Evolutionary conservation across 371 early-diverging fungal species (phyloP).

Genomic region (Mortierella sp.): DNA sequence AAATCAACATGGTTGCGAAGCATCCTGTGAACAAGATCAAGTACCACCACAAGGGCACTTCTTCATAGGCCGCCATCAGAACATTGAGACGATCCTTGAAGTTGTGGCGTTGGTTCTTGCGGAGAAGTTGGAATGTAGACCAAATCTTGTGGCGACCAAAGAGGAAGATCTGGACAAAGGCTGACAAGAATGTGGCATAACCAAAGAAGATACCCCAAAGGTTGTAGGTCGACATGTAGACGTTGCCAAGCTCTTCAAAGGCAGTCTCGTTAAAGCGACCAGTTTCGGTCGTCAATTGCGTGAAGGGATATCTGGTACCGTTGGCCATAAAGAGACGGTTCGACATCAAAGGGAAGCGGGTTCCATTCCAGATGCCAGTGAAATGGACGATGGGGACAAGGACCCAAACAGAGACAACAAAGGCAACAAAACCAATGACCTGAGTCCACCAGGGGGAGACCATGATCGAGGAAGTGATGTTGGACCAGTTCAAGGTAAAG

Average conservation of each 20-base stretch:
- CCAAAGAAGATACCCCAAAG: constrained; percentile 54
- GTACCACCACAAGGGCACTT: constrained; percentile 54
- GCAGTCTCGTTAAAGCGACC: constrained; percentile 32
- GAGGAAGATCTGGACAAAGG: constrained; percentile 52
- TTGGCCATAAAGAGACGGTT: constrained; percentile 47
- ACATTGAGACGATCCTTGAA: constrained; percentile 52
- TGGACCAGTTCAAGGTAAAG: constrained; percentile 54
- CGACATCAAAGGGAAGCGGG: constrained; percentile 41
- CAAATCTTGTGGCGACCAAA: constrained; percentile 51
- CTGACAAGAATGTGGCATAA: constrained; percentile 53
- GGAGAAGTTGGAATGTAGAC: constrained; percentile 33
- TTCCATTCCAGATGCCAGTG: constrained; percentile 44
- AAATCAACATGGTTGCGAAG: constrained; percentile 49
- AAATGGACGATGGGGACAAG: constrained; percentile 47
- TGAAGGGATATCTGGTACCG: constrained; percentile 47
- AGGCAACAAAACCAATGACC: constrained; percentile 46
- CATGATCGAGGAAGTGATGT: constrained; percentile 49
- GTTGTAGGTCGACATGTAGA: constrained; percentile 52
- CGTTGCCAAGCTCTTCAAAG: constrained; percentile 38
- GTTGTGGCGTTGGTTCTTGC: constrained; percentile 30
- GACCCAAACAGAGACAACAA: constrained; percentile 51
- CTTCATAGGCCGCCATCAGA: constrained; percentile 45
- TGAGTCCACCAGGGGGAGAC: constrained; percentile 57
- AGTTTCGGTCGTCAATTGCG: constrained; percentile 19
- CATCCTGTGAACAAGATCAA: constrained; percentile 36